Conservation (phyloP, 1,284 basidiomycete genomes). For the Trichosporon ovoides region DNA sequence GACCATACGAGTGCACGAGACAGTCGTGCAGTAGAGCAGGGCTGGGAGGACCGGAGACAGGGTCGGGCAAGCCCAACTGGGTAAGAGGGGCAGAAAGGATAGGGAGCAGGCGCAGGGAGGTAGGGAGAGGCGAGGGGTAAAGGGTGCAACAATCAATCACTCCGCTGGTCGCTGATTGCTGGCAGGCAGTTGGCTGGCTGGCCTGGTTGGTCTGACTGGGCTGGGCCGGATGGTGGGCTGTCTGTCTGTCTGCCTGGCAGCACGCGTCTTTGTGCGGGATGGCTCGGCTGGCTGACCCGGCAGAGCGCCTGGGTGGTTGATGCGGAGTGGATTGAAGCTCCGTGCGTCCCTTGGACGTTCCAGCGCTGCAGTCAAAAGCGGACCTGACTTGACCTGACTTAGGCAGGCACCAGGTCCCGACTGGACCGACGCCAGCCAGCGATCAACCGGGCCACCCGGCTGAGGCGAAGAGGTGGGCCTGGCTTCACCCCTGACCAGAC, state of each 20-base stretch:
- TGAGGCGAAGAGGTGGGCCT: too few relatives aligned
- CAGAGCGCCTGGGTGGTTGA: too few relatives aligned
- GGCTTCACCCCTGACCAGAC: too few relatives aligned
- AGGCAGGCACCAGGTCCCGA: too few relatives aligned
- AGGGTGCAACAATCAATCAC: constrained; percentile 1
- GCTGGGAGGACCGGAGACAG: neutral
- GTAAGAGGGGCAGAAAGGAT: neutral
- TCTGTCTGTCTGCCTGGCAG: neutral
- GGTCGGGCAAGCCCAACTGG: neutral
- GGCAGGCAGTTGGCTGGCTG: neutral
- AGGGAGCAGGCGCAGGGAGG: constrained; percentile 1
- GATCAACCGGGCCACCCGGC: neutral
- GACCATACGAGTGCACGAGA: neutral
- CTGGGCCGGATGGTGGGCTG: too few relatives aligned
- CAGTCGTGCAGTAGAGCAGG: neutral
- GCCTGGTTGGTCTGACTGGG: neutral
- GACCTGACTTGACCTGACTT: too few relatives aligned
- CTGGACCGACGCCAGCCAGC: neutral
- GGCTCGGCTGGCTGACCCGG: too few relatives aligned
- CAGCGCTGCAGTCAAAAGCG: neutral
- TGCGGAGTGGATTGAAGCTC: neutral
- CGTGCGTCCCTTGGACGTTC: neutral
- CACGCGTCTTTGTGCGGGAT: neutral
- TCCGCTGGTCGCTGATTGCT: neutral
- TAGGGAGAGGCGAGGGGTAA: neutral